Percentiles rank a stretch among this genome's conserved stretches.
Evolutionary conservation across 805 yeast genomes (phyloP).

Genomic region (Millerozyma acaciae): DNA sequence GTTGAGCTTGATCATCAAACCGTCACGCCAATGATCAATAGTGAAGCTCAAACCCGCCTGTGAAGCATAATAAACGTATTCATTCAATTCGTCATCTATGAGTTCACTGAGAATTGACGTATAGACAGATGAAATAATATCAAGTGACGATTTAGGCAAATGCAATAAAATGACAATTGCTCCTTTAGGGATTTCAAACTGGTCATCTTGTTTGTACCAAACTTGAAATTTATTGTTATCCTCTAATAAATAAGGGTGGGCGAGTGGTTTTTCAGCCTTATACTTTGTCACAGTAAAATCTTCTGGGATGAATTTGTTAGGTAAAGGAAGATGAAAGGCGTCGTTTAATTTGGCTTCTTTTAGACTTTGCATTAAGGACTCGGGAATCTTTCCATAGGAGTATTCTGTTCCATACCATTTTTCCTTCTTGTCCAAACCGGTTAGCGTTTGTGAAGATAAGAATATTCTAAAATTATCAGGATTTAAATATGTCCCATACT

Average conservation of each 20-base stretch:
- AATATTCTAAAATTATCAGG: conserved; percentile 59
- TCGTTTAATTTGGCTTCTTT: conserved; percentile 20
- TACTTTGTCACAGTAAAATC: conserved; percentile 60
- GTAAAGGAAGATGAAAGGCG: conserved; percentile 57
- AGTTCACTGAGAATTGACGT: conserved; percentile 65
- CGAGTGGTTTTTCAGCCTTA: conserved; percentile 31
- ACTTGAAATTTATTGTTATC: conserved; percentile 50
- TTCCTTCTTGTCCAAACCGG: conserved; percentile 49
- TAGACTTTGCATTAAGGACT: conserved; percentile 31
- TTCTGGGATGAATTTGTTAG: conserved; percentile 80
- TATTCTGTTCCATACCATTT: conserved; percentile 92
- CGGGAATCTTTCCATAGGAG: conserved; percentile 42
- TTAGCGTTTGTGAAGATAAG: conserved; percentile 51
- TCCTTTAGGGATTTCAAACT: conserved; percentile 85
- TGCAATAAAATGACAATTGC: conserved; percentile 61
- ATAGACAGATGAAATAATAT: conserved; percentile 55
- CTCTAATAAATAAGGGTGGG: conserved; percentile 60
- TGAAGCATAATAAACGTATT: conserved; percentile 77
- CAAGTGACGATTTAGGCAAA: conserved; percentile 56
- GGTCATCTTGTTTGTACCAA: conserved; percentile 91
- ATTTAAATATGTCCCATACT: conserved; percentile 47
- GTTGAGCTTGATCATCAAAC: conserved; percentile 59
- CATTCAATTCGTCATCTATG: conserved; percentile 70
- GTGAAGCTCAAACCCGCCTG: conserved; percentile 69
- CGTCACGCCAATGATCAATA: conserved; percentile 61